Percentiles rank a stretch among this genome's conserved stretches.
Conservation (phyloP, 2,329 filamentous ascomycete genomes). For the Diplodia intermedia region DNA sequence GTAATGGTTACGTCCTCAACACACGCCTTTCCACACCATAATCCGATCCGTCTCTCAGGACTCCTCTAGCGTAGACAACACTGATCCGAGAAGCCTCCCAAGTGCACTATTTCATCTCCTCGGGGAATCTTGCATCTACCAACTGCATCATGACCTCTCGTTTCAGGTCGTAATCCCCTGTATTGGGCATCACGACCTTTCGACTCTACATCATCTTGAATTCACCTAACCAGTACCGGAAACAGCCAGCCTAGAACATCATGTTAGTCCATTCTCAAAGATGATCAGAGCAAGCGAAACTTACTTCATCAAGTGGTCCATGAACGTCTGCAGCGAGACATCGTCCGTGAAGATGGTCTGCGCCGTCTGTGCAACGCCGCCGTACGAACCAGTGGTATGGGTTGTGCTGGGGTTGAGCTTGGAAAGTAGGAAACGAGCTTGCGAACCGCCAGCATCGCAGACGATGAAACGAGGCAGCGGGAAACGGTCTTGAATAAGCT, state of each 20-base stretch:
- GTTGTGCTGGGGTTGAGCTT: constrained; percentile 98
- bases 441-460: constrained; percentile 96
- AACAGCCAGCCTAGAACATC: constrained; percentile 32
- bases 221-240: constrained; percentile 28
- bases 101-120: constrained; percentile 2
- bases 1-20: constrained; percentile 1
- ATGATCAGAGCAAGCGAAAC: neutral
- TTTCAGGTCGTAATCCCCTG: neutral
- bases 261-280: neutral
- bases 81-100: neutral
- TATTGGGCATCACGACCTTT: neutral
- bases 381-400: constrained; percentile 90
- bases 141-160: neutral
- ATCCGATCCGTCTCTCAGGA: neutral
- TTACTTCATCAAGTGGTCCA: constrained; percentile 98
- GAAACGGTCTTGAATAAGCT: constrained; percentile 96
- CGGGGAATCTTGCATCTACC: constrained; percentile 13
- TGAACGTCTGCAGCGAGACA: constrained; percentile 96
- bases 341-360: constrained; percentile 99
- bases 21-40: neutral
- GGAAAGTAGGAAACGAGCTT: constrained; percentile 93
- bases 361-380: constrained; percentile 84
- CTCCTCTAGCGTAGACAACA: neutral
- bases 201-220: neutral
- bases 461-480: constrained; percentile 98